Evolutionary conservation across 164 flowering plant genomes (phyloP).

Genomic region (Berberis thunbergii): DNA sequence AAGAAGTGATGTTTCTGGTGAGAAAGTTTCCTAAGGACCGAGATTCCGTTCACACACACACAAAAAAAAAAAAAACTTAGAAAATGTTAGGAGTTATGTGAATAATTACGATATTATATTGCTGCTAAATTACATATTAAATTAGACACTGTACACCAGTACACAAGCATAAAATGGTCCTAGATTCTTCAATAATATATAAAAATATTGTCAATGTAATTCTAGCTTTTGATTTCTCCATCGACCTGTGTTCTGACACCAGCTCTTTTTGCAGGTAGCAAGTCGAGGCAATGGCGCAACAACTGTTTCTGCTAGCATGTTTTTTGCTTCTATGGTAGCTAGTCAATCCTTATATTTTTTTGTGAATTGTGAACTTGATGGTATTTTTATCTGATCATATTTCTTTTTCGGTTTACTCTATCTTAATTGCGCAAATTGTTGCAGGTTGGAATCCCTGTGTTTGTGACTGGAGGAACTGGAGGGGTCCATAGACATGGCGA

Average conservation of each 20-base stretch:
- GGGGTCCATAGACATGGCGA: constrained; percentile 96
- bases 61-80: too few relatives aligned
- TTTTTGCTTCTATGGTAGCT: constrained; percentile 78
- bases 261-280: constrained; percentile 49
- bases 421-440: constrained; percentile 2
- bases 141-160: too few relatives aligned
- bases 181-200: too few relatives aligned
- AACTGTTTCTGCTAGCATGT: constrained; percentile 92
- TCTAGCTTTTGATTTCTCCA: background rate
- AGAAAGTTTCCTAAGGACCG: too few relatives aligned
- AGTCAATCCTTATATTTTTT: constrained; percentile 4
- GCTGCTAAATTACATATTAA: too few relatives aligned
- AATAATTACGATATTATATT: too few relatives aligned
- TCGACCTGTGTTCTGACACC: background rate
- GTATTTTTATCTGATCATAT: background rate
- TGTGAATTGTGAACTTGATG: background rate
- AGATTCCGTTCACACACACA: too few relatives aligned
- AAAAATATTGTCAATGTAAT: background rate
- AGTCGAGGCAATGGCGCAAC: constrained; percentile 82
- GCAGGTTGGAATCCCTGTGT: constrained; percentile 88
- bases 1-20: too few relatives aligned
- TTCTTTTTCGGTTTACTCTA: background rate
- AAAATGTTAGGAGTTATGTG: too few relatives aligned
- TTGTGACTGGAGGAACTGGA: constrained; percentile 95
- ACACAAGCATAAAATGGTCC: too few relatives aligned